phyloP scores from a whole-genome alignment of 768 basidiomycete species.

The Amanita molliuscula region DNA sequence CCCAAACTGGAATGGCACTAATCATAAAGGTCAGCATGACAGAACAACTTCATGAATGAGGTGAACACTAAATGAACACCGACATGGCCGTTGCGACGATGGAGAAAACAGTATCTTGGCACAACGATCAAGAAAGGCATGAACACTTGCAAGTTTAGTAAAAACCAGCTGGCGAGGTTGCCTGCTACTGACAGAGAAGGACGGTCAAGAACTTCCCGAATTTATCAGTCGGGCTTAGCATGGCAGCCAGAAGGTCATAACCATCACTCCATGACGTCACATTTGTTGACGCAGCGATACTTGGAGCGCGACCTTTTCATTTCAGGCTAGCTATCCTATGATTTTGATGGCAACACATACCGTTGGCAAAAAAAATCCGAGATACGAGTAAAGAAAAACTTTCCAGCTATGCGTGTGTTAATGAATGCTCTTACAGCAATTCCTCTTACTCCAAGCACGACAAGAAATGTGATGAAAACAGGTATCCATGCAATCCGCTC shows the following conservation, averaged over 20 bases:
- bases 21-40: neutral
- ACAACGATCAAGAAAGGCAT: slow-evolving; percentile 47
- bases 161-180: slow-evolving; percentile 74
- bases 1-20: slow-evolving; percentile 65
- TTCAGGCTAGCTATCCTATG: neutral
- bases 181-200: slow-evolving; percentile 71
- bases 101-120: slow-evolving; percentile 72
- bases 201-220: slow-evolving; percentile 79
- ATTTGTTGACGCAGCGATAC: slow-evolving; percentile 32
- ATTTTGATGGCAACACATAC: slow-evolving; percentile 14
- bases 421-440: slow-evolving; percentile 11
- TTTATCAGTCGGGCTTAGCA: slow-evolving; percentile 57
- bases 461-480: slow-evolving; percentile 62
- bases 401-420: slow-evolving; percentile 32
- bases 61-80: slow-evolving; percentile 18
- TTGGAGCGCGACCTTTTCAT: slow-evolving; percentile 30
- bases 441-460: slow-evolving; percentile 65
- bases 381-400: slow-evolving; percentile 59
- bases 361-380: slow-evolving; percentile 57
- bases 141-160: slow-evolving; percentile 72
- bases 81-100: slow-evolving; percentile 63
- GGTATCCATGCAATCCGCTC: slow-evolving; percentile 74
- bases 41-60: neutral
- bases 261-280: slow-evolving; percentile 55
- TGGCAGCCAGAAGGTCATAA: slow-evolving; percentile 61